phyloP scores from a whole-genome alignment of 768 basidiomycete genomes.

The Obba rivulosa region DNA sequence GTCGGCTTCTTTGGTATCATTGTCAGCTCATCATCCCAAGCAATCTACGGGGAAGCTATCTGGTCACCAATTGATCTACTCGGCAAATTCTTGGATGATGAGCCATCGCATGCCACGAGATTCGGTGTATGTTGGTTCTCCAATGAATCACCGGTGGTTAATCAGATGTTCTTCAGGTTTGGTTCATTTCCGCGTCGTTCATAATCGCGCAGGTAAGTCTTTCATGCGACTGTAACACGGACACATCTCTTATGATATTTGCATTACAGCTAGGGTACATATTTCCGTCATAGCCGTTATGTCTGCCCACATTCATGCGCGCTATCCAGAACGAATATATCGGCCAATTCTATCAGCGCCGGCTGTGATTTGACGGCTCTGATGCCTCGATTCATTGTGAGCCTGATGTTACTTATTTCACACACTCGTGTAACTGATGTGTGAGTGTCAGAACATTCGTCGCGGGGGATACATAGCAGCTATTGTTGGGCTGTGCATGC shows the following conservation, averaged over 20 bases:
- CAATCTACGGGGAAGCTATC: conserved; percentile 71
- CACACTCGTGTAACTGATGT: background rate
- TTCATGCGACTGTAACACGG: background rate
- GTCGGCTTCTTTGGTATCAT: conserved; percentile 80
- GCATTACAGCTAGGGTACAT: conserved; percentile 16
- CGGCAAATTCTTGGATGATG: conserved; percentile 59
- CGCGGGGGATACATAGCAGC: conserved; percentile 83
- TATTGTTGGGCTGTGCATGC: conserved; percentile 67
- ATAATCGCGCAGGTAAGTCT: conserved; percentile 63
- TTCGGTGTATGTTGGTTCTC: conserved; percentile 42
- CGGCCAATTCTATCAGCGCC: conserved; percentile 78
- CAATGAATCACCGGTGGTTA: too few relatives aligned
- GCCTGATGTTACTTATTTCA: background rate
- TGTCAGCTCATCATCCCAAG: conserved; percentile 70
- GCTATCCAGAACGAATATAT: conserved; percentile 60
- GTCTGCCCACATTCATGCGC: conserved; percentile 2
- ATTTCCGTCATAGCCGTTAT: background rate
- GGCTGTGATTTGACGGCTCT: conserved; percentile 81
- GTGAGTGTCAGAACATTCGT: conserved; percentile 57
- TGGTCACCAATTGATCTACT: conserved; percentile 78
- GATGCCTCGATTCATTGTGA: conserved; percentile 66
- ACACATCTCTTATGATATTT: background rate
- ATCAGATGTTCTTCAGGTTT: conserved; percentile 38
- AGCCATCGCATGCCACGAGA: conserved; percentile 57
- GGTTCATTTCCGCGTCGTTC: conserved; percentile 77